phyloP scores from a whole-genome alignment of 345 rosid genomes.

The Eucalyptus camaldulensis region DNA sequence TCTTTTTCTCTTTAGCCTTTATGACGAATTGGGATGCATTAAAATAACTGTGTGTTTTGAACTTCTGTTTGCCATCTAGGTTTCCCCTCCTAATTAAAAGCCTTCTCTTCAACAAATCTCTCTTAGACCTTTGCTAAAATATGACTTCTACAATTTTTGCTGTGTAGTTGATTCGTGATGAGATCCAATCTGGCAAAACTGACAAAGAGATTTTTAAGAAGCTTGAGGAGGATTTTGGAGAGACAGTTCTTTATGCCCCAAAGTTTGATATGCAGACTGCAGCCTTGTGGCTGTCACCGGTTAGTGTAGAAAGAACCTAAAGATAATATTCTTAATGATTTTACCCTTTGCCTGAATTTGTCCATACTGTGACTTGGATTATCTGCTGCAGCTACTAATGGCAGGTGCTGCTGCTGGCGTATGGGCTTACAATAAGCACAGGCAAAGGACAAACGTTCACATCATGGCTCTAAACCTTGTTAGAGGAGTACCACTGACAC shows the following conservation, averaged over 20 bases:
- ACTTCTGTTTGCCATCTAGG: neutral
- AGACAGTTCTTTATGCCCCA: constrained; percentile 89
- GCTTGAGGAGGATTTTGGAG: constrained; percentile 91
- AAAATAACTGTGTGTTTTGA: neutral
- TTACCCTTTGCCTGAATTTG: neutral
- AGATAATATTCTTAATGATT: neutral
- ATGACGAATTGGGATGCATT: neutral
- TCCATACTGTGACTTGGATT: neutral
- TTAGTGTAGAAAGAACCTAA: constrained; percentile 12
- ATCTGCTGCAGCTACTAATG: constrained; percentile 26
- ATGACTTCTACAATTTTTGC: neutral
- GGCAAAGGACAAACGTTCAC: constrained; percentile 63
- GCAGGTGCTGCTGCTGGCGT: constrained; percentile 66
- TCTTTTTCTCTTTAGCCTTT: neutral
- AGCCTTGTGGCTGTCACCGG: constrained; percentile 86
- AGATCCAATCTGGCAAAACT: constrained; percentile 67
- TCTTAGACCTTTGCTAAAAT: neutral
- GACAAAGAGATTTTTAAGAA: constrained; percentile 92
- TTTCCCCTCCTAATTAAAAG: neutral
- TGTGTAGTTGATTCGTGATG: constrained; percentile 83
- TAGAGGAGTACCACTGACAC: constrained; percentile 75
- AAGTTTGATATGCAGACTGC: constrained; percentile 94
- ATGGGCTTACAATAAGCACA: constrained; percentile 65
- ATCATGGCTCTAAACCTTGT: constrained; percentile 80
- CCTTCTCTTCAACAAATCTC: neutral